Evolutionary conservation across 1,139 yeast genomes (phyloP), one percentile per base, ranked within the genome.

Genomic region (Arxiozyma telluris): DNA sequence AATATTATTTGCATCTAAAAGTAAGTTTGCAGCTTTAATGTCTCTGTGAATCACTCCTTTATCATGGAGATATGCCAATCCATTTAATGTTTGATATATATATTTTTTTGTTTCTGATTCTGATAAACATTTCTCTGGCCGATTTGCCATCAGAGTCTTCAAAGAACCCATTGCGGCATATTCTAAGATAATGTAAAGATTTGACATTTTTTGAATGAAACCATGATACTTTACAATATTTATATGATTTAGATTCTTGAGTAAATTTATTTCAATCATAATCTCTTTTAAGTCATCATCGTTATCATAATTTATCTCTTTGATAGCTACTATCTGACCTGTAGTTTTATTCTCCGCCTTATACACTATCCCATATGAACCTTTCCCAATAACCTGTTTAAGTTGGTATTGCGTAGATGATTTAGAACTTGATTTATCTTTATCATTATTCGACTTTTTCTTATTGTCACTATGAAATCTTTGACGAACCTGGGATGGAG

Each of bases 21-120:
- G 77, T 30, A 93, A 83, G 67, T 93, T 93, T 0, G 98, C 98
- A 0, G 98, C 96, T 69, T 93, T 93, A 60, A 93, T 81, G 69
- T 93, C 98, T 59, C 98, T 78, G 70, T 93, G 98, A 22, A 94
- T 91, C 42, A 94, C 94, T 38, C 96, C 97, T 61, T 87, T 80
- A 55, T 78, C 81, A 72, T 93, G 99, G 34, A 94, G 84, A 53
- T 84, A 87, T 52, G 77, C 75, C 27, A 93, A 74, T 0, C 98
- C 99, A 27, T 77, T 71, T 18, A 93, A 70, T 0, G 91, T 88
- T 71, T 88, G 96, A 46, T 71, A 73, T 38, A 86, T 83, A 63
- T 82, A 87, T 5, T 71, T 68, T 0, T 79, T 77, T 1, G 87
- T 81, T 53, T 83, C 77, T 1, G 66, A 56, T 64, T 93, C 98